Percentiles rank a stretch among this genome's conserved stretches.
Evolutionary conservation across 352 stramenopile species (phyloP).

Genomic region (Pythium vanterpoolii): DNA sequence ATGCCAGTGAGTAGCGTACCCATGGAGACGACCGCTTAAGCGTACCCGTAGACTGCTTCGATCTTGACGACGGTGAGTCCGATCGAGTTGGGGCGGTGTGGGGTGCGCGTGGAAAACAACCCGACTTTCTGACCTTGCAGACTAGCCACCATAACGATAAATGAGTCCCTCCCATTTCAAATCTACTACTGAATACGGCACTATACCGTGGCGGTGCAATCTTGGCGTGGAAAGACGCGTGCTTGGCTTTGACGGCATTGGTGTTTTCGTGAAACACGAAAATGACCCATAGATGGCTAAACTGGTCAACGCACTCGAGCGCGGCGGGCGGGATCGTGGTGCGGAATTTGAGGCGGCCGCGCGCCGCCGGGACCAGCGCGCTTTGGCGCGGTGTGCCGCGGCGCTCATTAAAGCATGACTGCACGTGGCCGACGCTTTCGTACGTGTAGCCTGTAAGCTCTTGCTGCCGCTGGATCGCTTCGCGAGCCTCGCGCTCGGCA

Average conservation of each 20-base stretch:
- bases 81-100: conserved; percentile 96
- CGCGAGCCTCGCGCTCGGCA: conserved; percentile 59
- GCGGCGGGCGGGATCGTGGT: conserved; percentile 66
- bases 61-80: conserved; percentile 91
- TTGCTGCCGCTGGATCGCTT: conserved; percentile 62
- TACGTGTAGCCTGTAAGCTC: conserved; percentile 65
- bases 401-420: conserved; percentile 86
- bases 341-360: conserved; percentile 73
- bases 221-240: conserved; percentile 71
- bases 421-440: conserved; percentile 62
- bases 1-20: too few species aligned
- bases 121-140: conserved; percentile 85
- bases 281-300: conserved; percentile 89
- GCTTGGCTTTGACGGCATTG: conserved; percentile 54
- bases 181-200: too few species aligned
- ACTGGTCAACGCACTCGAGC: conserved; percentile 81
- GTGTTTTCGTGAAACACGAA: conserved; percentile 92
- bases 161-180: neutral
- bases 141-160: conserved; percentile 12
- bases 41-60: conserved; percentile 72
- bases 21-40: too few species aligned
- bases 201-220: conserved; percentile 68
- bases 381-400: conserved; percentile 83
- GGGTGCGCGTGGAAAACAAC: conserved; percentile 95
- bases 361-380: conserved; percentile 56